phyloP scores from a whole-genome alignment of 257 asterid species.

The Craterostigma plantagineum region DNA sequence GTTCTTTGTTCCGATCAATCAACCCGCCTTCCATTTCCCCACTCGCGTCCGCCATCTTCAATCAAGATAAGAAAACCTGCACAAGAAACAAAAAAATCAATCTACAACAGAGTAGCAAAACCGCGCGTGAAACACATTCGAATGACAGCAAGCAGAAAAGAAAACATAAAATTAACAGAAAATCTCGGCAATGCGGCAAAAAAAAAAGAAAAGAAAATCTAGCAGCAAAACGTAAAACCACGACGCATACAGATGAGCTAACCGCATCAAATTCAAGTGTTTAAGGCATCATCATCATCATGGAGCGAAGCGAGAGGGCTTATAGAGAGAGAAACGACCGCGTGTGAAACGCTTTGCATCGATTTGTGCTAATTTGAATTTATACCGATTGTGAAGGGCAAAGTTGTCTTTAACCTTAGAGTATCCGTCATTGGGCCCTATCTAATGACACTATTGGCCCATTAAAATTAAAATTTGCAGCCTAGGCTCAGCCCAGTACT shows the following conservation, averaged over 20 bases:
- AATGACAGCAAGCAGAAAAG: slow-evolving; percentile 7
- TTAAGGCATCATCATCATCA: too few species aligned
- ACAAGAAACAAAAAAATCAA: slow-evolving; percentile 5
- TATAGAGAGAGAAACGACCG: too few species aligned
- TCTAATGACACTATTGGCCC: slow-evolving; percentile 7
- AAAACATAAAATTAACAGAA: slow-evolving; percentile 1
- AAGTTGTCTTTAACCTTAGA: too few species aligned
- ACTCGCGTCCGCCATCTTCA: slow-evolving; percentile 13
- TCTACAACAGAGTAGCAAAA: slow-evolving; percentile 5
- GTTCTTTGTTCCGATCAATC: slow-evolving; percentile 41
- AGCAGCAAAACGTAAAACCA: slow-evolving; percentile 10
- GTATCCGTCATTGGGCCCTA: not conserved
- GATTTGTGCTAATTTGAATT: too few species aligned
- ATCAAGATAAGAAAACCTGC: slow-evolving; percentile 13
- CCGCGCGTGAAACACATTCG: slow-evolving; percentile 2
- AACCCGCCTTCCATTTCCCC: slow-evolving; percentile 20
- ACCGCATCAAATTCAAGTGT: too few species aligned
- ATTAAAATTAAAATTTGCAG: too few species aligned
- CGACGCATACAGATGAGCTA: slow-evolving; percentile 21
- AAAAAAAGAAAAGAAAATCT: slow-evolving; percentile 1
- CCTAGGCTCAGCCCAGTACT: not conserved
- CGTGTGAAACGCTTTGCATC: slow-evolving; percentile 4
- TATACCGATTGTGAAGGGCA: too few species aligned
- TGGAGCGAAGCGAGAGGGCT: too few species aligned
- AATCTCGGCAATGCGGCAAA: slow-evolving; percentile 17